phyloP scores from a whole-genome alignment of 2,329 filamentous ascomycete genomes.

The Pyrenophora graminea region DNA sequence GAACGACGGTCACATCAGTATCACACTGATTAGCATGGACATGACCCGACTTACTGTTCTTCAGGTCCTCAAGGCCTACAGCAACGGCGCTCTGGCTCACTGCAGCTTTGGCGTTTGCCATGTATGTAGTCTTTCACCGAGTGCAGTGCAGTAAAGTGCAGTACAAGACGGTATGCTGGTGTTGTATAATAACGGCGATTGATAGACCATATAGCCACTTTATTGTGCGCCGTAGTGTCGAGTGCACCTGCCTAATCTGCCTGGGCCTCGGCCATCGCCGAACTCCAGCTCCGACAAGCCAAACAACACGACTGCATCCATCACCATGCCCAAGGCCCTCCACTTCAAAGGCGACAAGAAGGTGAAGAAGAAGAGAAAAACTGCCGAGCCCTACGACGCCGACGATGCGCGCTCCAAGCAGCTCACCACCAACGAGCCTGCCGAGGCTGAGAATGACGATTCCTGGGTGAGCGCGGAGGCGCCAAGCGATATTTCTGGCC shows the following conservation, averaged over 20 bases:
- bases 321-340: slow-evolving; percentile 80
- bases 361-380: slow-evolving; percentile 85
- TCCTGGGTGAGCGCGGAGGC: slow-evolving; percentile 88
- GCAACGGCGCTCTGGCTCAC: slow-evolving; percentile 36
- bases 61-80: slow-evolving; percentile 48
- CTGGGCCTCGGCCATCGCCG: slow-evolving; percentile 32
- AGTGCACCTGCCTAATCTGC: slow-evolving; percentile 37
- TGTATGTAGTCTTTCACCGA: slow-evolving; percentile 8
- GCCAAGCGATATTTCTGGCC: slow-evolving; percentile 75
- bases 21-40: background rate
- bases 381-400: slow-evolving; percentile 56
- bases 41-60: slow-evolving; percentile 46
- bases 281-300: slow-evolving; percentile 17
- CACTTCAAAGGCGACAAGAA: slow-evolving; percentile 98
- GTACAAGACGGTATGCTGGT: background rate
- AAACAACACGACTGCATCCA: slow-evolving; percentile 11
- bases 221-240: slow-evolving; percentile 18
- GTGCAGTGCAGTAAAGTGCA: no score
- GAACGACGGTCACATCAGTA: background rate
- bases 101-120: slow-evolving; percentile 28
- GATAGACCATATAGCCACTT: slow-evolving; percentile 5
- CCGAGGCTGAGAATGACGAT: slow-evolving; percentile 69
- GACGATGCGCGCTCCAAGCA: slow-evolving; percentile 42
- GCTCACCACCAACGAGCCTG: slow-evolving; percentile 40
- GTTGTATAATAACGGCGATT: background rate